phyloP scores from a whole-genome alignment of 805 yeast genomes.

The Kuraishia piskuri region DNA sequence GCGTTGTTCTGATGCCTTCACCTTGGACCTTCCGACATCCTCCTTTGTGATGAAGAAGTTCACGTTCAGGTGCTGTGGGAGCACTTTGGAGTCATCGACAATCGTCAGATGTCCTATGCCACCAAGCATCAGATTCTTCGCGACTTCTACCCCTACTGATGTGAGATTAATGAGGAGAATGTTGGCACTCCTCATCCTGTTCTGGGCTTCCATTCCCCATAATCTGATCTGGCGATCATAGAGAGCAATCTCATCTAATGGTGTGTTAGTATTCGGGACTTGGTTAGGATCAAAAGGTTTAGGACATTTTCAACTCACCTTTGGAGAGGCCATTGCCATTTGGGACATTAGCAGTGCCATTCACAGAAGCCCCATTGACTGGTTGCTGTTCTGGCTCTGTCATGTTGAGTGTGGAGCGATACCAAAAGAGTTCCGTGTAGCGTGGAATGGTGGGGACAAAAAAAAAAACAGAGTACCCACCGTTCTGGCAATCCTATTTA shows the following conservation, averaged over 20 bases:
- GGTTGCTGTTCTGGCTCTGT: background rate
- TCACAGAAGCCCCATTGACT: background rate
- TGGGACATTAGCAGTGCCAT: background rate
- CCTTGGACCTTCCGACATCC: slow-evolving; percentile 48
- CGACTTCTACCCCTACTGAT: slow-evolving; percentile 73
- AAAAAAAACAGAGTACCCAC: too few relatives aligned
- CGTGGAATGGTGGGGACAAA: too few relatives aligned
- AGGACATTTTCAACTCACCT: background rate
- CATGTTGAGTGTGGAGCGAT: background rate
- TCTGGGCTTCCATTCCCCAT: slow-evolving; percentile 95
- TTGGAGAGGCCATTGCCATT: background rate
- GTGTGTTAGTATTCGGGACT: background rate
- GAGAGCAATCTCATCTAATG: slow-evolving; percentile 72
- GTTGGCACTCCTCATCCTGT: slow-evolving; percentile 60
- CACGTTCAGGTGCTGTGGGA: slow-evolving; percentile 56
- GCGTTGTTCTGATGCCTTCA: slow-evolving; percentile 43
- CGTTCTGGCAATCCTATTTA: too few relatives aligned
- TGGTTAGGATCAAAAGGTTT: background rate
- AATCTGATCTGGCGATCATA: slow-evolving; percentile 92
- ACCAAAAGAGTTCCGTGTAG: too few relatives aligned
- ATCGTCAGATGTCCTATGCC: slow-evolving; percentile 79
- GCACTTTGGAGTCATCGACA: slow-evolving; percentile 46
- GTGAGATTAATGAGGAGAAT: slow-evolving; percentile 66
- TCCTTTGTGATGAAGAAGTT: slow-evolving; percentile 62
- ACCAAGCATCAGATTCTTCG: slow-evolving; percentile 79